Evolutionary conservation across 1,139 yeast species (phyloP).

Genomic region (Saccharomyces hybrid): DNA sequence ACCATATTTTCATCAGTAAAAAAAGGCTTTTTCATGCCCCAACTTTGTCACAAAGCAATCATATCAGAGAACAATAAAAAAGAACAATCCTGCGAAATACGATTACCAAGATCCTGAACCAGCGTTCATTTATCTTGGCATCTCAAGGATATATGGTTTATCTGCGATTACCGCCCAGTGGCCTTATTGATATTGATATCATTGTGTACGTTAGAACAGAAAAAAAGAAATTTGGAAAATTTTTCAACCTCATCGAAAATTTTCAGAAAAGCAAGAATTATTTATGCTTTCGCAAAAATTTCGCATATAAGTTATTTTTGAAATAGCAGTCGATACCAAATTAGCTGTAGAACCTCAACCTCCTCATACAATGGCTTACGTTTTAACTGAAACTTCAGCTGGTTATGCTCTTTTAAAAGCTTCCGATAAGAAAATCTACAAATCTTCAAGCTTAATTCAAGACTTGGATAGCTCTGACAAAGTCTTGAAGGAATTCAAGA

Average conservation of each 20-base stretch:
- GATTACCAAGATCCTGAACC: not conserved
- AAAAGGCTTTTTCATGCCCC: not conserved
- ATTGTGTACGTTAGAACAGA: not conserved
- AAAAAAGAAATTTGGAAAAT: slow-evolving; percentile 8
- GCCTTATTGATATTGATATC: not conserved
- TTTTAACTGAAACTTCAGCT: slow-evolving; percentile 95
- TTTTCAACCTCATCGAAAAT: slow-evolving; percentile 28
- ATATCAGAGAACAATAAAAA: no score
- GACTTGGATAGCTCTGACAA: slow-evolving; percentile 80
- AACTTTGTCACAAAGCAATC: not conserved
- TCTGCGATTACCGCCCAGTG: not conserved
- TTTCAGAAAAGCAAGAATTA: slow-evolving; percentile 8
- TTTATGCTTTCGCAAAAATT: not conserved
- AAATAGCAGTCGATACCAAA: not conserved
- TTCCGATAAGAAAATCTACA: slow-evolving; percentile 92
- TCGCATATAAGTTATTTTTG: not conserved
- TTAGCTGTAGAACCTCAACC: not conserved
- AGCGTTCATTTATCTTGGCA: not conserved
- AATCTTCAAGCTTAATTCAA: slow-evolving; percentile 63
- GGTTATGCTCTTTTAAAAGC: slow-evolving; percentile 97
- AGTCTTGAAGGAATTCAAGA: slow-evolving; percentile 71
- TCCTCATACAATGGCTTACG: slow-evolving; percentile 62
- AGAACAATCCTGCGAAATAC: no score
- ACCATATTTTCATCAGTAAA: not conserved
- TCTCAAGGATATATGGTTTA: not conserved